These are phyloP conservation scores for Capsicum pubescens DNA, from an alignment of 257 asterid species.

Conservation along the genomic window DNA sequence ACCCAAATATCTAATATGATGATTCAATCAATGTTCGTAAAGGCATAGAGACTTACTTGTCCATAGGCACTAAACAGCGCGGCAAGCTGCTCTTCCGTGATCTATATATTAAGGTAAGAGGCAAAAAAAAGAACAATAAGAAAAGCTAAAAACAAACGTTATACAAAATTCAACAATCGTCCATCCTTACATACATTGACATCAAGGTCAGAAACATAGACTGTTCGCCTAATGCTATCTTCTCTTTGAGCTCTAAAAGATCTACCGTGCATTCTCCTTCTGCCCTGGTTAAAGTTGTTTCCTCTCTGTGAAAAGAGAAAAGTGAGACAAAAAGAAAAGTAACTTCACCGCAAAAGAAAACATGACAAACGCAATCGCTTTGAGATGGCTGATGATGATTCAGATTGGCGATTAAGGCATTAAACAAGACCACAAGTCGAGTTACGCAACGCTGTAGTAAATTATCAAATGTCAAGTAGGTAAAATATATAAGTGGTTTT, in stretches of 20 bases:
- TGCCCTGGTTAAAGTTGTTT: constrained; percentile 57
- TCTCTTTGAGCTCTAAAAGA: constrained; percentile 75
- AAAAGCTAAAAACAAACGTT: constrained; percentile 25
- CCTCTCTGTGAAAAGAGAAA: constrained; percentile 53
- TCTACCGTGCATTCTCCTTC: constrained; percentile 57
- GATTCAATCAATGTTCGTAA: constrained; percentile 14
- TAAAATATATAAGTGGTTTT: not conserved
- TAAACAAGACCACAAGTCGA: not conserved
- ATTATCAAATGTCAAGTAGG: not conserved
- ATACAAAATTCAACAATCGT: not conserved
- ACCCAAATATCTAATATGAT: constrained; percentile 15
- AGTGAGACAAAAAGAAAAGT: constrained; percentile 10
- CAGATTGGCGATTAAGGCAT: not conserved
- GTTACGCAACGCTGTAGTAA: not conserved
- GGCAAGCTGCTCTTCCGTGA: constrained; percentile 95
- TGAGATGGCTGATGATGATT: not conserved
- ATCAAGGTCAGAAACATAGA: constrained; percentile 71
- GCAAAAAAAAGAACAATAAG: not conserved
- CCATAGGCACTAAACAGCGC: constrained; percentile 80
- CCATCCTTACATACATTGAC: constrained; percentile 54
- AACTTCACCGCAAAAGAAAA: not conserved
- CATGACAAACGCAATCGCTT: not conserved
- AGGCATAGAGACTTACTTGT: constrained; percentile 60
- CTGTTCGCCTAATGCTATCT: constrained; percentile 72
- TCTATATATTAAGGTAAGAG: constrained; percentile 45